Evolutionary conservation across 257 asterid genomes (phyloP).

Genomic region (Verbascum thapsus): DNA sequence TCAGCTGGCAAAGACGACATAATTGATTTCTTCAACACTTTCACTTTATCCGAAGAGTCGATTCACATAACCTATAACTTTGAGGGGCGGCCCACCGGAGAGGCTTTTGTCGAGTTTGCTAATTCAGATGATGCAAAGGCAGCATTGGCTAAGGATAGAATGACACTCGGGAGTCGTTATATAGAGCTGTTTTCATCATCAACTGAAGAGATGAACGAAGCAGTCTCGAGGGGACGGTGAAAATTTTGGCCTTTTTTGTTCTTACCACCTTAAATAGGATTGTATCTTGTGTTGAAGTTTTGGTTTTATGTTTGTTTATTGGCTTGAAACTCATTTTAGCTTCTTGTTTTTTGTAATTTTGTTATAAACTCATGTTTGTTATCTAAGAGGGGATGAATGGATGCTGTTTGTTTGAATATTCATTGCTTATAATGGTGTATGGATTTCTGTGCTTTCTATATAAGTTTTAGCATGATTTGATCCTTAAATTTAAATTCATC

Average conservation of each 20-base stretch:
- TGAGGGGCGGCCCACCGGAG: constrained; percentile 87
- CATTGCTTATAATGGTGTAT: too few relatives aligned
- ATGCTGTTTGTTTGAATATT: too few relatives aligned
- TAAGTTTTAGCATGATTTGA: too few relatives aligned
- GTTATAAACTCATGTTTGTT: too few relatives aligned
- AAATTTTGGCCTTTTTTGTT: constrained; percentile 12
- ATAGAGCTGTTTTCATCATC: constrained; percentile 81
- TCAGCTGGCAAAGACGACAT: constrained; percentile 90
- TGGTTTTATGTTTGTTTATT: not conserved
- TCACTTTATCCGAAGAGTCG: constrained; percentile 61
- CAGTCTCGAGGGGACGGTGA: constrained; percentile 64
- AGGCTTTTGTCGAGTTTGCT: constrained; percentile 87
- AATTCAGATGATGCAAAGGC: constrained; percentile 71
- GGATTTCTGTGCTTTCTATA: too few relatives aligned
- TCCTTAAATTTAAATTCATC: too few relatives aligned
- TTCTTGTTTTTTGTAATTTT: too few relatives aligned
- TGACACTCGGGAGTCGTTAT: constrained; percentile 89
- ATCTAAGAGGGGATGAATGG: too few relatives aligned
- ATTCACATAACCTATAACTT: constrained; percentile 55
- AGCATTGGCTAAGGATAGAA: constrained; percentile 84
- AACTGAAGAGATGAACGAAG: constrained; percentile 59
- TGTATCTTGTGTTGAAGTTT: not conserved
- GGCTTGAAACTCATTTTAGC: too few relatives aligned
- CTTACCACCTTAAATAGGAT: constrained; percentile 16
- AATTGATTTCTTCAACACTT: constrained; percentile 75